Evolutionary conservation across 805 yeast species (phyloP), one percentile per base, ranked within the genome.

Genomic region (Myxozyma udenii): DNA sequence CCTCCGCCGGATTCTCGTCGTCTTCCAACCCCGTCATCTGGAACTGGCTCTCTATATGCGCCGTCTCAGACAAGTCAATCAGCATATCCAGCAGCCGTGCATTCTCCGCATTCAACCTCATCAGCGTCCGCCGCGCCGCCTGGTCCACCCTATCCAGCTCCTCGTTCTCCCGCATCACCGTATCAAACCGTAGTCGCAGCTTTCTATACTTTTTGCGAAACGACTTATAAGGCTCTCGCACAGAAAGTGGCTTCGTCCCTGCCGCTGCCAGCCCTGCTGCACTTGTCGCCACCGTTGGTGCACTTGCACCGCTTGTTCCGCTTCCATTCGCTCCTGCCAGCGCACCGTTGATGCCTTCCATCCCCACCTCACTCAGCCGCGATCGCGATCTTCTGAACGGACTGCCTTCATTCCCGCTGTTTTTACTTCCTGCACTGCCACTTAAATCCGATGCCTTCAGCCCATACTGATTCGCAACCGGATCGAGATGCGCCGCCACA

Each of bases 181-280:
- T 26, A 23, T 51, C 60, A 30, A 56, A 57, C 23, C 37, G 45
- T 19, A 50, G 32, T 12, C 52, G 46, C 39, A 57, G 36, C 30
- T 57, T 57, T 7, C 57, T 47, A 36, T 57, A 57, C 37, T 57
- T 57, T 22, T 57, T 57, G 24, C 61, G 46, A 46, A 48, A 57
- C 4, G 59, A 53, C 32, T 53, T 53, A 45, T 53, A 57, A 4
- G 60, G 61, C 18, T 41, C 40, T 18, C 56, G 50, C 19, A 47
- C 35, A 9, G 39, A 7, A 18, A 41, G 7, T 18, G 43, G 14
- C n/a, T n/a, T 18, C 6, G 39, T 18, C 3, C 22, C 37, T 18
- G 43, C 38, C 21, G 33, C 30, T 6, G 33, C 23, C 5, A 33
- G 14, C 5, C 32, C 24, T 14, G 36, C 44, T 11, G 48, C 7